phyloP scores from a whole-genome alignment of 208 protist species.

The Crithidia sp. region DNA sequence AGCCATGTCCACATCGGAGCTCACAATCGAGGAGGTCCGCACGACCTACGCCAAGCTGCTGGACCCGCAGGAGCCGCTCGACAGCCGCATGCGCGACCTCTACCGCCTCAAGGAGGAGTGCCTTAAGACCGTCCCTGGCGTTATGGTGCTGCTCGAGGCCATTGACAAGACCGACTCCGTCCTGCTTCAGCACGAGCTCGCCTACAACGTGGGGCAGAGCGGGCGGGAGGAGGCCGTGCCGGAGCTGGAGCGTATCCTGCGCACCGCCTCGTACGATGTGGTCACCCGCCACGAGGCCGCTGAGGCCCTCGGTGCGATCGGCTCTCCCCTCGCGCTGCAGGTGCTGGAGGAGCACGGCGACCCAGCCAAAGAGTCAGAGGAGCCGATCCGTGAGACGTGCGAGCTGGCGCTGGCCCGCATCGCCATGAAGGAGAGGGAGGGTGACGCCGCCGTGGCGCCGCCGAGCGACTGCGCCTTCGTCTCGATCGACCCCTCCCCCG shows the following conservation, averaged over 20 bases:
- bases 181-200: constrained; percentile 97
- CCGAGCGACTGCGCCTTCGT: constrained; percentile 72
- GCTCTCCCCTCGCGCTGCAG: constrained; percentile 36
- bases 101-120: constrained; percentile 86
- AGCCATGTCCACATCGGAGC: constrained; percentile 25
- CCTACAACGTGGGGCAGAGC: constrained; percentile 98
- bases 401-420: constrained; percentile 90
- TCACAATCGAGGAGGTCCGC: constrained; percentile 52
- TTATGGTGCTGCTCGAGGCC: constrained; percentile 61
- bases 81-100: constrained; percentile 86
- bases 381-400: constrained; percentile 94
- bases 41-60: constrained; percentile 73
- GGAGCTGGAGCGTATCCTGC: constrained; percentile 80
- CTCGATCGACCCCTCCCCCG: constrained; percentile 94
- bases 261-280: constrained; percentile 80
- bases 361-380: constrained; percentile 55
- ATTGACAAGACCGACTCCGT: constrained; percentile 91
- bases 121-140: constrained; percentile 63
- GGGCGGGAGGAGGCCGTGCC: constrained; percentile 76
- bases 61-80: constrained; percentile 75
- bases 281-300: constrained; percentile 97
- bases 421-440: constrained; percentile 55
- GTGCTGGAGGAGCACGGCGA: constrained; percentile 59
- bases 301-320: constrained; percentile 94
- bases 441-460: constrained; percentile 52